Base-by-base conservation (phyloP, 2,329 filamentous ascomycete genomes). In the Epichloe uncinata region DNA sequence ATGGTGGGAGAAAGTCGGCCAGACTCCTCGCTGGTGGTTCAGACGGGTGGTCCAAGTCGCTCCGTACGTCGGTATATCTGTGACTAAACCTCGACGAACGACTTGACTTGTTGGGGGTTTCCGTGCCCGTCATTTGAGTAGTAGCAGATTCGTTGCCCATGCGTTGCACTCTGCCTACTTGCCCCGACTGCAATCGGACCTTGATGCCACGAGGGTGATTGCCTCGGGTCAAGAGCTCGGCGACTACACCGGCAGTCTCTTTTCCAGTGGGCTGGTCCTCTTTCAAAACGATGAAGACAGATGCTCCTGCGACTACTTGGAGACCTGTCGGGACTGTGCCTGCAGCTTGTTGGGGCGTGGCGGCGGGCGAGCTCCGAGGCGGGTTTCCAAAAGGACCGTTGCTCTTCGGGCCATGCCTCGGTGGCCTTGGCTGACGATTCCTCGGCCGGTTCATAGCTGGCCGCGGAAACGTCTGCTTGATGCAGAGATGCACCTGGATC, bases 131-230 rank as follows among this genome's bases (percentile, higher is more conserved):
- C 41, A 4, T 16, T 45, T 47, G 51, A 34, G 50, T 34, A 34
- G 50, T 34, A 45, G 49, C 26, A 15, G 45, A 35, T 40, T 53
- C 54, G 42, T 61, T 49, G 15, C 66, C 69, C 64, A 87, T 73
- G 42, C 73, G 70, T 64, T 90, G 86, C 30, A 91, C 86, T 15
- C 86, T 70, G 2, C 86, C 86, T 3, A 91, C 78, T 26, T 83
- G 73, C 1, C 85, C 85, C 62, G 86, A 84, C 1, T 70, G 67
- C 5, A 91, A 70, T 2, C 85, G 78, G 22, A 90, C 85, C 64
- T 90, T 91, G 68, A 90, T 86, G 36, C 86, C 86, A 9, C 84
- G 75, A 3, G 84, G 84, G 58, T 91, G 86, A 56, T 90, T 79
- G 26, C 84, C 84, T 1, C 77, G 71, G 2, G 85, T 90, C 45